These are phyloP conservation scores for Coniferiporia sulphurascens DNA, from an alignment of 1,284 basidiomycete genomes.

Conservation along the genomic window DNA sequence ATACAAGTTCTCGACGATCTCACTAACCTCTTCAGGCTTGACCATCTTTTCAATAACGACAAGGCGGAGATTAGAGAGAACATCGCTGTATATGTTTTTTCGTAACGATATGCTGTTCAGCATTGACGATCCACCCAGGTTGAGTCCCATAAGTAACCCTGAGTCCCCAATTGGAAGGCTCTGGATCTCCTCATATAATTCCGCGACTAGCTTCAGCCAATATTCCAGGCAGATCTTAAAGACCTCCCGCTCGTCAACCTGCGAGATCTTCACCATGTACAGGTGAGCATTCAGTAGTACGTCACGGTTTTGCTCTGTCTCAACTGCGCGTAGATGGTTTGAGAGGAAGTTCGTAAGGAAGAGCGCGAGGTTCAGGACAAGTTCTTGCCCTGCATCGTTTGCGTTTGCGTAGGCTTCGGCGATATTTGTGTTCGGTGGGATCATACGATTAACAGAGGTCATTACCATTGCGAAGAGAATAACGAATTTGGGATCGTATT, in stretches of 20 bases:
- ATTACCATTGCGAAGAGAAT: conserved; percentile 98
- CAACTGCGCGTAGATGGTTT: conserved; percentile 87
- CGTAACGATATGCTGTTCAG: conserved; percentile 76
- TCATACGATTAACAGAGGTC: conserved; percentile 95
- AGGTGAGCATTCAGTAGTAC: conserved; percentile 95
- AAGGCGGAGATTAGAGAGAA: conserved; percentile 90
- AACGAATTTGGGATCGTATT: conserved; percentile 98
- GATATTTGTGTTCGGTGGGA: conserved; percentile 95
- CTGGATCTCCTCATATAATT: conserved; percentile 98
- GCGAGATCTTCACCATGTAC: conserved; percentile 98
- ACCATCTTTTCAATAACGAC: conserved; percentile 99
- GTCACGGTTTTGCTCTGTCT: conserved; percentile 89
- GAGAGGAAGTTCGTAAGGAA: conserved; percentile 98
- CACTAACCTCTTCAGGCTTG: conserved; percentile 93
- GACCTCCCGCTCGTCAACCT: conserved; percentile 97
- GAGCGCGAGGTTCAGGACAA: conserved; percentile 93
- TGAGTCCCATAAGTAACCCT: conserved; percentile 90
- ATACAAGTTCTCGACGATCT: not conserved
- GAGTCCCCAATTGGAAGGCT: conserved; percentile 89
- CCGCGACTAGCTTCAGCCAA: conserved; percentile 97
- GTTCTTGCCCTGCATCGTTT: conserved; percentile 92
- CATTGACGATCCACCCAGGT: conserved; percentile 70
- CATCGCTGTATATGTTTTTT: conserved; percentile 94
- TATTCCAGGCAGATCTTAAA: conserved; percentile 99
- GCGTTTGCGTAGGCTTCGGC: conserved; percentile 89